These are phyloP conservation scores for Friedmanniomyces endolithicus DNA, from an alignment of 495 filamentous ascomycete genomes.

Conservation along the genomic window DNA sequence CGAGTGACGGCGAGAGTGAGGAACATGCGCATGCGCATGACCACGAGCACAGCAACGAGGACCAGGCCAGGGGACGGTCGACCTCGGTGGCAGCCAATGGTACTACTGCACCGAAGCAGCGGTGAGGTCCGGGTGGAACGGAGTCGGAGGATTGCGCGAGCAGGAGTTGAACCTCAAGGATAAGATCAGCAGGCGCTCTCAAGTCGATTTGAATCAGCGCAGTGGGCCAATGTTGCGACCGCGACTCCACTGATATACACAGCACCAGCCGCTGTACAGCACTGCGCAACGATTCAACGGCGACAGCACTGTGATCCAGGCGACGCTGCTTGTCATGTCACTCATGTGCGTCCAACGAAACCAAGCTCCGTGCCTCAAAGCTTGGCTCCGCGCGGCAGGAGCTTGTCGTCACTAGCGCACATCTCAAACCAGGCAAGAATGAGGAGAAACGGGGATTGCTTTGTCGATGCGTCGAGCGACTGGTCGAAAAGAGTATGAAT, in stretches of 20 bases:
- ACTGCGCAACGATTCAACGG: not conserved
- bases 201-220: too few species aligned
- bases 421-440: too few species aligned
- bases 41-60: slow-evolving; percentile 16
- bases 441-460: too few species aligned
- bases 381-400: not conserved
- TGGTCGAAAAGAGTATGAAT: too few species aligned
- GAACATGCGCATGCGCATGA: slow-evolving; percentile 28
- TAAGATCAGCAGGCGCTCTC: too few species aligned
- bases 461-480: too few species aligned
- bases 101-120: not conserved
- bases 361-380: not conserved
- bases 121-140: not conserved
- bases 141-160: not conserved
- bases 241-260: too few species aligned
- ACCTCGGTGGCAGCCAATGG: not conserved
- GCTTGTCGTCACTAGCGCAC: not conserved
- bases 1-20: slow-evolving; percentile 52
- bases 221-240: too few species aligned
- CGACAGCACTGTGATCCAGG: not conserved
- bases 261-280: too few species aligned
- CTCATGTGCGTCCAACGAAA: not conserved
- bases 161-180: too few species aligned
- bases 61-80: slow-evolving; percentile 7
- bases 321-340: not conserved